Evolutionary conservation across 805 yeast genomes (phyloP), one percentile per base, ranked within the genome.

Genomic region (Kluyveromyces dobzhanskii): DNA sequence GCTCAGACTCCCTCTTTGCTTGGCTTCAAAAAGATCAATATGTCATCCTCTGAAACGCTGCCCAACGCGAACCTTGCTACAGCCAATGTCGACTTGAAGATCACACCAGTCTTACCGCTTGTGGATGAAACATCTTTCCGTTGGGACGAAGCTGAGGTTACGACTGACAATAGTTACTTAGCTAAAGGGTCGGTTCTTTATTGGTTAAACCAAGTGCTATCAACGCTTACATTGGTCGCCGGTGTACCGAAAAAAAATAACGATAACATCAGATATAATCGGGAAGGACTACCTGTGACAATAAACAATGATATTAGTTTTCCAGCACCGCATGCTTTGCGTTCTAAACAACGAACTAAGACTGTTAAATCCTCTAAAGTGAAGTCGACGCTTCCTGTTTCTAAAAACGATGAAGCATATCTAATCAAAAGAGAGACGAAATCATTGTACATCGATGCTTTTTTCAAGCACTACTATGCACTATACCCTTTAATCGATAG

Each of bases 401-500:
- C 18, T 16, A 19, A 4, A 4, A 30, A 17, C 16, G 32, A 30
- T 19, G 6, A 18, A 6, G 12, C n/a, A 14, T 30, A 16, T 14
- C 31, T 49, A 14, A 28, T 44, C n/a, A 36, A 52, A 23, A 42
- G 44, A 28, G 30, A 36, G 12, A 46, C 48, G 7, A 51, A 49
- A 8, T 38, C 45, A 33, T 59, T 61, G 23, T 64, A 66, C 38
- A 53, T 73, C 11, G 69, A 69, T 18, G 64, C 76, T 5, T 79
- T 75, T 48, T 80, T 80, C 57, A 61, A 65, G 24, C 67, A 68
- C 41, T 80, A 76, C 47, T 84, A 80, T 51, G 69, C 76, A 0
- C 71, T 78, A 14, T 77, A 73, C 43, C 85, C 86, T 2, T 67
- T 78, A 41, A 57, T 79, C 23, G 73, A 76, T 47, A 72, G 73